Base-by-base conservation (phyloP, 768 basidiomycete species). In the Candolleomyces aberdarensis region DNA sequence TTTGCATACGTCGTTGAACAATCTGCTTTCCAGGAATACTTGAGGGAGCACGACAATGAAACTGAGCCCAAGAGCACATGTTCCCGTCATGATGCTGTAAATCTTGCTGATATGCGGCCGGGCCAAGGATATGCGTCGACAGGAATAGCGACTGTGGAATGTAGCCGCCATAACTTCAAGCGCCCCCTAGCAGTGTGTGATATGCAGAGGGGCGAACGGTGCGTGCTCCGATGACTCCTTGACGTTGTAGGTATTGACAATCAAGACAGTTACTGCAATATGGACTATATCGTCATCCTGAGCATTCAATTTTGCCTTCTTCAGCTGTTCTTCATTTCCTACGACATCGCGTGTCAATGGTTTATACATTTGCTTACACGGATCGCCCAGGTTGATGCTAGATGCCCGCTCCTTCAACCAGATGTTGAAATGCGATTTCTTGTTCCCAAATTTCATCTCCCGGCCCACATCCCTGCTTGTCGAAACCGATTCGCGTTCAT, bases 121-220 rank as follows among this genome's bases (percentile, higher is more conserved):
- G 64, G 63, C 6, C 63, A 62, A 31, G 71, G 70, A 4, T 61
- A 62, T 4, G 64, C 65, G 0, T 63, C 71, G 13, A 74, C 65
- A 15, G 74, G 77, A 0, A 63, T 74, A 0, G 74, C 68, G 0
- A 66, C 64, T 0, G 64, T 70, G 2, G 66, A 70, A n/a, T 78
- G 75, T 57, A 65, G 64, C 5, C 64, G 72, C 2, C 74, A 76
- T 55, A 67, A 70, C 51, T 66, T 76, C 58, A 68, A 70, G 57
- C 62, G 71, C 2, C 69, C 69, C 15, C 63, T 59, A 41, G 65
- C 68, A 2, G 63, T 72, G 0, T 75, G 73, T 3, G 72, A 75
- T 60, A 58, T 76, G 1, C 75, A 76, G 54, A 71, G 69, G 53
- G 75, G 75, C 0, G 74, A 75, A 64, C 40, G 66, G 74, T 73